Evolutionary conservation across 371 early-diverging fungal genomes (phyloP).

Genomic region (Scutellospora calospora): DNA sequence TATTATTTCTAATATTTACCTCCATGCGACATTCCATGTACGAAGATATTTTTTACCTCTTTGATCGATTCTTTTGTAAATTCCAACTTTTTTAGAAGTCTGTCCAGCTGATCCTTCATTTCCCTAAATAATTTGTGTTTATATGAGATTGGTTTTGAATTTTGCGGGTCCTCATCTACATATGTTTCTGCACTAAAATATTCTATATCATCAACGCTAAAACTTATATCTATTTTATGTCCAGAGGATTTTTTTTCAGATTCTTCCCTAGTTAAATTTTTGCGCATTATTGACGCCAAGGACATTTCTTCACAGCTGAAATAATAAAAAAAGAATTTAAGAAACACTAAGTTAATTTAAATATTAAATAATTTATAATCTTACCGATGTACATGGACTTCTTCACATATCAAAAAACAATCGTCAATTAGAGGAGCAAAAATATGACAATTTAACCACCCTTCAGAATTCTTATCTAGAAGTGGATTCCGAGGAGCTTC

Average conservation of each 20-base stretch:
- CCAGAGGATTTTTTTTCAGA: not conserved
- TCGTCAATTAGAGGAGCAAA: constrained; percentile 19
- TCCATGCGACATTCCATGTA: constrained; percentile 38
- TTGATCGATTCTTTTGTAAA: constrained; percentile 34
- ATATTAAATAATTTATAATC: not conserved
- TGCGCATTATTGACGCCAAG: constrained; percentile 31
- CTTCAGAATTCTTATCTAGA: constrained; percentile 11
- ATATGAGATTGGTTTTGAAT: constrained; percentile 24
- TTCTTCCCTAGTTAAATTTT: constrained; percentile 15
- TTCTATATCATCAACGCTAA: constrained; percentile 33
- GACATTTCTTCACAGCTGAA: constrained; percentile 34
- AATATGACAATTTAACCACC: constrained; percentile 16
- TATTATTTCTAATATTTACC: constrained; percentile 21
- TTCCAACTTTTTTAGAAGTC: constrained; percentile 39
- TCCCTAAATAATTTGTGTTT: constrained; percentile 33
- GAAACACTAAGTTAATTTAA: not conserved
- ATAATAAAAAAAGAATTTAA: not conserved
- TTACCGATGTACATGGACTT: constrained; percentile 20
- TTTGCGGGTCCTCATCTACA: constrained; percentile 22
- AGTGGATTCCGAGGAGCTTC: constrained; percentile 30
- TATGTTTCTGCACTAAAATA: constrained; percentile 39
- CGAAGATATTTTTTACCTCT: constrained; percentile 19
- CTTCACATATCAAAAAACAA: constrained; percentile 28
- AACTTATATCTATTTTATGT: constrained; percentile 38
- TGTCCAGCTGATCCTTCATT: constrained; percentile 40